Evolutionary conservation across 306 rosid species (phyloP).

Genomic region (Fragaria nilgerrensis): DNA sequence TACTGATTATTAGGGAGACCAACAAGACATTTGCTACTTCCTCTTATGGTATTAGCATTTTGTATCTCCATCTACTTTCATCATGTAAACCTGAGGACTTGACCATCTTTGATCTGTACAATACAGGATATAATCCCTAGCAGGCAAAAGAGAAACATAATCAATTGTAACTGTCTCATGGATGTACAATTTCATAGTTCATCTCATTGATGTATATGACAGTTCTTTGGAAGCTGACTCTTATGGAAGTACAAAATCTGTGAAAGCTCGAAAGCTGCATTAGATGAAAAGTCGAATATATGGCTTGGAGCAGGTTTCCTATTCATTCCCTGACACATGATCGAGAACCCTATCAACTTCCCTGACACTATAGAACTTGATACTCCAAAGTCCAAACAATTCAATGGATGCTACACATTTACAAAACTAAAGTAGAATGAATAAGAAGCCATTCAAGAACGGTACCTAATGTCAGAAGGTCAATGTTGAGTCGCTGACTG

Average conservation of each 20-base stretch:
- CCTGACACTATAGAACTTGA: background rate
- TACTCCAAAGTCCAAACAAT: background rate
- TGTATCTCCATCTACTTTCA: background rate
- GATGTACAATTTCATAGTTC: background rate
- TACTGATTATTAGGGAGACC: too few relatives aligned
- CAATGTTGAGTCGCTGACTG: background rate
- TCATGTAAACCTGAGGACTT: background rate
- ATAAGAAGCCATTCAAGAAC: constrained; percentile 3
- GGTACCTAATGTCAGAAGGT: background rate
- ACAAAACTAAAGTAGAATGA: background rate
- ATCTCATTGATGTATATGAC: background rate
- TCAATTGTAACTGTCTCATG: background rate
- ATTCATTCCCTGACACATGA: background rate
- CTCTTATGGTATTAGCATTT: too few relatives aligned
- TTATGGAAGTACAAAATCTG: background rate
- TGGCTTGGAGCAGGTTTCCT: background rate
- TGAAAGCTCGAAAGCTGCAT: background rate
- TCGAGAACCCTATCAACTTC: background rate
- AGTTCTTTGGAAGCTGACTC: background rate
- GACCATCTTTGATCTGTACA: background rate
- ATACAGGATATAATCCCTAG: background rate
- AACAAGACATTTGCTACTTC: too few relatives aligned
- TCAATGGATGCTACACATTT: background rate
- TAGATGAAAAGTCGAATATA: background rate
- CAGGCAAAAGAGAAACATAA: background rate